Base-by-base conservation (phyloP, 495 filamentous ascomycete species). In the Neurospora intermedia region DNA sequence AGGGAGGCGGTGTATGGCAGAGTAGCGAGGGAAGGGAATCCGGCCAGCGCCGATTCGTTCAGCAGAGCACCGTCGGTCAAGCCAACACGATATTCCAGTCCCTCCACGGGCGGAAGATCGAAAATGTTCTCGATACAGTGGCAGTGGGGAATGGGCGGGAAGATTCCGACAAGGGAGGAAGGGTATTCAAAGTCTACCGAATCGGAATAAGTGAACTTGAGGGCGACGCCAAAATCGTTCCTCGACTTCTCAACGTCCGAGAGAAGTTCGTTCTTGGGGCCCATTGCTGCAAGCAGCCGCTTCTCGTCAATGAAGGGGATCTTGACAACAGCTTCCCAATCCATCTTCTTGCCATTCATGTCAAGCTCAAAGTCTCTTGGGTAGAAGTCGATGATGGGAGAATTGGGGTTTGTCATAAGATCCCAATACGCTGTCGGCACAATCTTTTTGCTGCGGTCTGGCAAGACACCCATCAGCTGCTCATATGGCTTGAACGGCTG, bases 261-360 rank as follows among this genome's bases (percentile, higher is more conserved):
- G 27, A 99, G 86, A 38, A 91, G 84, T 66, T 90, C 83, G 73
- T 98, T 93, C 78, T 89, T 93, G 13, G 93, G 91, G 20, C 87
- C 91, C 89, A 99, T 96, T 13, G 95, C 96, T 43, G 84, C 83
- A 45, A 99, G 85, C 20, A 99, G 83, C 4, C 96, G 88, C 70
- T 88, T 86, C 79, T 98, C 94, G 41, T 98, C 94, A 76, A 99
- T 99, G 82, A 99, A 99, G 0, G 96, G 96, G 75, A 99, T 98
- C 83, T 97, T 98, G 71, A 98, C 94, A 46, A 99, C 94, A 41
- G 96, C 96, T 78, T 99, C 96, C 96, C 96, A 99, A 76, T 98
- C 96, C 94, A 97, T 96, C 85, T 97, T 99, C 86, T 99, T 99
- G 72, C 96, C 96, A 77, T 98, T 98, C 95, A 98, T 98, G 78